phyloP scores from a whole-genome alignment of 148 eudicot genomes.

The Fagopyrum homotropicum region DNA sequence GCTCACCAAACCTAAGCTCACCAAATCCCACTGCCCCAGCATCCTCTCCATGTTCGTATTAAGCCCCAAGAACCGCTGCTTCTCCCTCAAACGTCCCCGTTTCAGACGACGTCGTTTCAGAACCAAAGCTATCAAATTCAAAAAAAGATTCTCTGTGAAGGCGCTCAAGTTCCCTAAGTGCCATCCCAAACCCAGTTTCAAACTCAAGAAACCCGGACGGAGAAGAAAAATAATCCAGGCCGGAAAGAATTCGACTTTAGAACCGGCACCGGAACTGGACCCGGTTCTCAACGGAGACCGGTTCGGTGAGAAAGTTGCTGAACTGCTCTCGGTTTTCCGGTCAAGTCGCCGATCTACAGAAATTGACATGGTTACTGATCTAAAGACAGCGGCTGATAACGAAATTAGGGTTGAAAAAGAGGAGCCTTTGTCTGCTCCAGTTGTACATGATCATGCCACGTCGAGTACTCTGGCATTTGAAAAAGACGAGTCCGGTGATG shows the following conservation, averaged over 20 bases:
- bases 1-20: constrained; percentile 45
- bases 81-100: constrained; percentile 10
- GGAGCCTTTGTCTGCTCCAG: constrained; percentile 21
- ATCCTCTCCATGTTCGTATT: constrained; percentile 32
- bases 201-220: constrained; percentile 31
- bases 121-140: constrained; percentile 26
- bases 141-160: constrained; percentile 31
- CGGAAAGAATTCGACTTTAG: background rate
- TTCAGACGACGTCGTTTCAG: constrained; percentile 16
- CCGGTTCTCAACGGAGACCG: constrained; percentile 17
- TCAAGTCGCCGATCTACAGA: constrained; percentile 36
- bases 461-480: constrained; percentile 10
- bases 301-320: constrained; percentile 26
- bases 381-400: constrained; percentile 20
- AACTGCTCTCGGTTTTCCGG: constrained; percentile 31
- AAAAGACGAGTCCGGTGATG: constrained; percentile 17
- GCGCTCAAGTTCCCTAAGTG: constrained; percentile 22
- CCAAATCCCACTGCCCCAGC: constrained; percentile 51
- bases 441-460: constrained; percentile 25
- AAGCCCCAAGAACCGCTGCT: constrained; percentile 21
- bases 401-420: background rate
- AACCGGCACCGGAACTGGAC: background rate
- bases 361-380: constrained; percentile 39
- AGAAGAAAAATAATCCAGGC: constrained; percentile 19
- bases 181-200: constrained; percentile 23